phyloP scores from a whole-genome alignment of 257 asterid species.

The Gynochthodes officinalis region DNA sequence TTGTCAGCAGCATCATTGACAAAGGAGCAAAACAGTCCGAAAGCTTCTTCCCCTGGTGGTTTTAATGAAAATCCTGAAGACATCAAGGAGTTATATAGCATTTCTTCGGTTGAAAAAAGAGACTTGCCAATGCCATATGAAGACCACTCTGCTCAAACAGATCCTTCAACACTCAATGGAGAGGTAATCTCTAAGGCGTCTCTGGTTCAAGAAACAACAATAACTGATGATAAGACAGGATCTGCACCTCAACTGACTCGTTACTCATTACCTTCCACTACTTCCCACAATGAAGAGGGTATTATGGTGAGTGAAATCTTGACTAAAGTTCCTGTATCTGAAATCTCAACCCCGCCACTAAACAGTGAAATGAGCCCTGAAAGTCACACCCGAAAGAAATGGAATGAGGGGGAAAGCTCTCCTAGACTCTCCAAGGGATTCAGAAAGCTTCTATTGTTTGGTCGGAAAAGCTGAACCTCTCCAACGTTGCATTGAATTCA shows the following conservation, averaged over 20 bases:
- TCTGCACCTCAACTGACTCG: constrained; percentile 15
- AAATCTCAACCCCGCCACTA: constrained; percentile 51
- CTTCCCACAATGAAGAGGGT: constrained; percentile 19
- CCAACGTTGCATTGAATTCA: background rate
- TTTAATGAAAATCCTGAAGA: constrained; percentile 24
- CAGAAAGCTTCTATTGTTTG: constrained; percentile 66
- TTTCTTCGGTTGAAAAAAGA: constrained; percentile 40
- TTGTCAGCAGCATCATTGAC: constrained; percentile 11
- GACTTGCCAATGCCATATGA: constrained; percentile 11
- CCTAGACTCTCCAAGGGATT: constrained; percentile 64
- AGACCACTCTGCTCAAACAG: constrained; percentile 21
- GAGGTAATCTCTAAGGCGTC: constrained; percentile 13
- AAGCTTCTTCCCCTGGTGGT: constrained; percentile 17
- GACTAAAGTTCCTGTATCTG: constrained; percentile 34
- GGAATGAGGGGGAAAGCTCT: constrained; percentile 57
- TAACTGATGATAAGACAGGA: constrained; percentile 17
- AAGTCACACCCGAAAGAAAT: constrained; percentile 52
- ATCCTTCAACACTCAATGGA: background rate
- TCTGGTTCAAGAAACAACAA: constrained; percentile 9
- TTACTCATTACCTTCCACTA: constrained; percentile 19
- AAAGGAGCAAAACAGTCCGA: constrained; percentile 18
- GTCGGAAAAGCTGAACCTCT: constrained; percentile 46
- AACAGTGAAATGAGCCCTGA: constrained; percentile 37
- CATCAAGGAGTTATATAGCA: constrained; percentile 37
- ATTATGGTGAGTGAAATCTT: constrained; percentile 26